These are phyloP conservation scores for Astrothelium macrocarpum DNA, from an alignment of 495 filamentous ascomycete genomes.

Conservation along the genomic window DNA sequence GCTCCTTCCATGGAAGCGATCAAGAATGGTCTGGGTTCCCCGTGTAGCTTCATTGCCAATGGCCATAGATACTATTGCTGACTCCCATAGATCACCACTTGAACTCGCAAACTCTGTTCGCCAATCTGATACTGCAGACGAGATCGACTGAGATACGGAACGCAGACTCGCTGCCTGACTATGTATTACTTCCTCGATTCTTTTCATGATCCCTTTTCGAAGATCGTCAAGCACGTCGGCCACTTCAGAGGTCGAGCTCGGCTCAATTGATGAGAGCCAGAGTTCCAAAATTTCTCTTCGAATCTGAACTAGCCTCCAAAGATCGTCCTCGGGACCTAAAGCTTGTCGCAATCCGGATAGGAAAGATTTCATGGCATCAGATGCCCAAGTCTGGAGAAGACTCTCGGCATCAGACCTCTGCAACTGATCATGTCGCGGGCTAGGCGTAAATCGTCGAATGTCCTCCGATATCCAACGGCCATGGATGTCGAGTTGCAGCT, in stretches of 20 bases:
- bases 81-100: slow-evolving; percentile 32
- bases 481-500: slow-evolving; percentile 71
- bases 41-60: slow-evolving; percentile 43
- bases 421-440: slow-evolving; percentile 76
- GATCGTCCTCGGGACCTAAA: slow-evolving; percentile 48
- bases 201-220: slow-evolving; percentile 55
- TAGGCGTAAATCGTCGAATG: slow-evolving; percentile 78
- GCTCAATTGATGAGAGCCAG: slow-evolving; percentile 49
- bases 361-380: slow-evolving; percentile 55
- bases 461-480: slow-evolving; percentile 75
- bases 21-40: slow-evolving; percentile 46
- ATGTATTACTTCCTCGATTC: slow-evolving; percentile 40
- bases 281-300: slow-evolving; percentile 59
- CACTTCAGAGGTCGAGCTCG: slow-evolving; percentile 26
- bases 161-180: neutral
- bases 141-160: neutral
- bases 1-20: slow-evolving; percentile 54
- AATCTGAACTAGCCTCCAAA: slow-evolving; percentile 57
- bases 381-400: slow-evolving; percentile 64
- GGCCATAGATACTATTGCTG: slow-evolving; percentile 40
- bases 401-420: slow-evolving; percentile 53
- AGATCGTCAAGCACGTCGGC: slow-evolving; percentile 57
- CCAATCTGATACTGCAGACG: neutral
- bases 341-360: slow-evolving; percentile 47
- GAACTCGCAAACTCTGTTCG: neutral